A percentile compares a stretch with the other conserved stretches of the same genome.
Conservation (phyloP, 2,329 filamentous ascomycete genomes). For the Diaporthe amygdali region DNA sequence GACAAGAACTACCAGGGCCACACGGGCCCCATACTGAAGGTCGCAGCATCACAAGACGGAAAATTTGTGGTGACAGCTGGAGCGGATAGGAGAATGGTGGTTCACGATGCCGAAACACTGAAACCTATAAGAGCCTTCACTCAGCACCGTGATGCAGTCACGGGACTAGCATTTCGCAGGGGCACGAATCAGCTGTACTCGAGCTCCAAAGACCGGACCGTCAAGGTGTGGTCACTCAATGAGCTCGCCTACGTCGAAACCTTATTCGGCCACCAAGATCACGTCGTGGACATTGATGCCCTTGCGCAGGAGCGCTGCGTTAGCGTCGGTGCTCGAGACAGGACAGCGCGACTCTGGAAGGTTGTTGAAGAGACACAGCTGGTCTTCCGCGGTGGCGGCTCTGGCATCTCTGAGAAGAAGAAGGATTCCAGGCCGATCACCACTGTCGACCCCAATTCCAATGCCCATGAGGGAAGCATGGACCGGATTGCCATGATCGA, state of each 20-base stretch:
- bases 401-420: slow-evolving; percentile 39
- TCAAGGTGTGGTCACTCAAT: slow-evolving; percentile 94
- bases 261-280: slow-evolving; percentile 93
- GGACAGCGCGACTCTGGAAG: slow-evolving; percentile 93
- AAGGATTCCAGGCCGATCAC: slow-evolving; percentile 53
- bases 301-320: slow-evolving; percentile 87
- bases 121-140: slow-evolving; percentile 82
- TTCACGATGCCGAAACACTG: slow-evolving; percentile 84
- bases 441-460: slow-evolving; percentile 53
- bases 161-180: slow-evolving; percentile 81
- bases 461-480: slow-evolving; percentile 81
- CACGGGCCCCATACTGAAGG: slow-evolving; percentile 77
- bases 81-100: slow-evolving; percentile 80
- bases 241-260: slow-evolving; percentile 95
- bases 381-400: slow-evolving; percentile 86
- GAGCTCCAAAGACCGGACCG: slow-evolving; percentile 86
- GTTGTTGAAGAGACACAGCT: slow-evolving; percentile 94
- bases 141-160: slow-evolving; percentile 91
- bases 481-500: slow-evolving; percentile 91
- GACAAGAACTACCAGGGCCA: slow-evolving; percentile 78
- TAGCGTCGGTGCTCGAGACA: slow-evolving; percentile 87
- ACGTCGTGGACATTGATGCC: slow-evolving; percentile 83
- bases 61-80: slow-evolving; percentile 92
- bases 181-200: slow-evolving; percentile 94
- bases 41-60: slow-evolving; percentile 88